phyloP scores from a whole-genome alignment of 345 rosid genomes.

The Fremontodendron californicum region DNA sequence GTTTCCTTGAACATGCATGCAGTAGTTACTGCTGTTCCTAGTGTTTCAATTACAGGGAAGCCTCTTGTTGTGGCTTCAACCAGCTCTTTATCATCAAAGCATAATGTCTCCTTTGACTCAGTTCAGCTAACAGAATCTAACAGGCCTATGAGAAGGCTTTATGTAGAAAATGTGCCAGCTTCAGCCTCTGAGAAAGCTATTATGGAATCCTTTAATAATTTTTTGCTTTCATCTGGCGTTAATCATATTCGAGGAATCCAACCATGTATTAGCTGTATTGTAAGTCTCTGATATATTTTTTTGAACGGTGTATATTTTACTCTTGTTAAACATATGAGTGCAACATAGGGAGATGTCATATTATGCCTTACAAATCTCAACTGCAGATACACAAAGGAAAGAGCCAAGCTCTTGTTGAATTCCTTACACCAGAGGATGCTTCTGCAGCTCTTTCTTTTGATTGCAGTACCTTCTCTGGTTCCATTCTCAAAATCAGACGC shows the following conservation, averaged over 20 bases:
- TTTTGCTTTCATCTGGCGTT: slow-evolving; percentile 62
- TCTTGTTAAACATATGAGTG: slow-evolving; percentile 19
- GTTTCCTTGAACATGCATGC: slow-evolving; percentile 39
- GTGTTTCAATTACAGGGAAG: slow-evolving; percentile 35
- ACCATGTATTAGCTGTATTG: slow-evolving; percentile 92
- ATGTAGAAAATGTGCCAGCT: slow-evolving; percentile 73
- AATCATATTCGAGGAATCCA: slow-evolving; percentile 58
- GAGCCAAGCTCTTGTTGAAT: slow-evolving; percentile 82
- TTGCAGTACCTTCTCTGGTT: slow-evolving; percentile 60
- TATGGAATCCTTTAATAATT: slow-evolving; percentile 57
- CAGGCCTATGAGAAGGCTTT: slow-evolving; percentile 84
- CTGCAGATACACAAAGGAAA: slow-evolving; percentile 82
- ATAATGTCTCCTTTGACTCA: slow-evolving; percentile 47
- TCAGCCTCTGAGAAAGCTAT: slow-evolving; percentile 78
- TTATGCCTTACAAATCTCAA: slow-evolving; percentile 14
- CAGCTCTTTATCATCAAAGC: slow-evolving; percentile 32
- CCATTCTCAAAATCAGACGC: slow-evolving; percentile 69
- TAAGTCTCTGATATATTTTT: slow-evolving; percentile 44
- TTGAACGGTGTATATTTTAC: slow-evolving; percentile 15
- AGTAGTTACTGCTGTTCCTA: slow-evolving; percentile 35
- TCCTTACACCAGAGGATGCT: slow-evolving; percentile 95
- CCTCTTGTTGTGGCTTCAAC: slow-evolving; percentile 37
- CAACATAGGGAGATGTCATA: slow-evolving; percentile 9
- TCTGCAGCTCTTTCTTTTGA: slow-evolving; percentile 83
- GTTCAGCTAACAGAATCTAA: slow-evolving; percentile 87